phyloP scores from a whole-genome alignment of 1,139 yeast genomes.

The Yamadazyma dendronema region DNA sequence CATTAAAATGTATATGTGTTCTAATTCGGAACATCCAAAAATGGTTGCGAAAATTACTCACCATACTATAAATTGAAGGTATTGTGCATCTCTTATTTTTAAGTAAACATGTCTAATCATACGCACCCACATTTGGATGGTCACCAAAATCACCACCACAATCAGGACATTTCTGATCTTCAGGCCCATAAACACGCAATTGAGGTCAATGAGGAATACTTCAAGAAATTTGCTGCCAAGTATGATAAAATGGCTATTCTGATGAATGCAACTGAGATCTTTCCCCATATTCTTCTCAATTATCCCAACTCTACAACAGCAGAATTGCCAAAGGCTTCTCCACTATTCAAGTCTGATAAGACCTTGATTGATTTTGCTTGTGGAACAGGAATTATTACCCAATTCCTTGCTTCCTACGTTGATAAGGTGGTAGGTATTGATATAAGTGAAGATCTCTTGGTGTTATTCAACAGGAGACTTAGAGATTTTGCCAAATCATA shows the following conservation, averaged over 20 bases:
- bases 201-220: constrained; percentile 24
- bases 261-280: constrained; percentile 2
- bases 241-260: constrained; percentile 4
- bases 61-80: too few relatives aligned
- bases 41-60: too few relatives aligned
- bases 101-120: background rate
- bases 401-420: constrained; percentile 29
- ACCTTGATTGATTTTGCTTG: constrained; percentile 43
- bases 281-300: constrained; percentile 5
- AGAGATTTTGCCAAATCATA: constrained; percentile 4
- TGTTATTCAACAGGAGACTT: constrained; percentile 21
- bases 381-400: constrained; percentile 41
- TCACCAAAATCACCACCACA: too few relatives aligned
- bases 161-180: background rate
- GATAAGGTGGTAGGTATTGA: constrained; percentile 34
- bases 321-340: constrained; percentile 15
- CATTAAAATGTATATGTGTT: too few relatives aligned
- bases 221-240: background rate
- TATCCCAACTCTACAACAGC: constrained; percentile 2
- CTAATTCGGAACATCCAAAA: too few relatives aligned
- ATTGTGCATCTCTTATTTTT: background rate
- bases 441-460: constrained; percentile 29
- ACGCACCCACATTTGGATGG: too few relatives aligned
- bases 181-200: constrained; percentile 22
- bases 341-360: constrained; percentile 26